Conservation (phyloP, 768 basidiomycete genomes). For the Scleroderma bovista region DNA sequence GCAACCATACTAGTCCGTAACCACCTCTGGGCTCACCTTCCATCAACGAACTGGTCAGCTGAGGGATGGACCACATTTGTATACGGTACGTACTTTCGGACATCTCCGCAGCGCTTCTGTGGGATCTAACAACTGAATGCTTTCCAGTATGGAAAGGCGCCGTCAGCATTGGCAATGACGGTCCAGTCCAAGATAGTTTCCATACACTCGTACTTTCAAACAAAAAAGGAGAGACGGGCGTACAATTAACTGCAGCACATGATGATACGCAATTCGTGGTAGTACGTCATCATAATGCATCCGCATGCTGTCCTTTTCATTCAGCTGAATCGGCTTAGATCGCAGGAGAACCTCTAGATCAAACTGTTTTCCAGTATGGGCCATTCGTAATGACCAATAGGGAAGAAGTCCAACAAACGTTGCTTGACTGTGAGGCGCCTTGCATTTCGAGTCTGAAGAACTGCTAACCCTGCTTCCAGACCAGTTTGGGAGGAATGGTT, state of each 20-base stretch:
- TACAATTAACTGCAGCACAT: slow-evolving; percentile 51
- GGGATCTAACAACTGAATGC: slow-evolving; percentile 2
- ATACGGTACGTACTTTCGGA: slow-evolving; percentile 51
- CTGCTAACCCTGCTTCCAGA: slow-evolving; percentile 36
- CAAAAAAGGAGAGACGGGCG: slow-evolving; percentile 55
- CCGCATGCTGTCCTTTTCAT: not conserved
- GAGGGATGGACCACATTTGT: slow-evolving; percentile 87
- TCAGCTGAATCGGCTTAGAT: slow-evolving; percentile 39
- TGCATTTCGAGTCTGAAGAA: not conserved
- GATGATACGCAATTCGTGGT: slow-evolving; percentile 73
- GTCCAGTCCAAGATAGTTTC: slow-evolving; percentile 47
- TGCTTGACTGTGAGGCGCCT: slow-evolving; percentile 66
- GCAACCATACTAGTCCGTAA: not conserved
- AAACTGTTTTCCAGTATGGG: slow-evolving; percentile 82
- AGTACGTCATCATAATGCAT: slow-evolving; percentile 15
- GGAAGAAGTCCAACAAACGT: slow-evolving; percentile 76
- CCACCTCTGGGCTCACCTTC: not conserved
- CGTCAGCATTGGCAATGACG: slow-evolving; percentile 52
- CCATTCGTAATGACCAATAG: slow-evolving; percentile 83
- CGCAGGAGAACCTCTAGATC: slow-evolving; percentile 85
- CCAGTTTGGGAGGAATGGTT: slow-evolving; percentile 75
- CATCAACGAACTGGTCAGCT: slow-evolving; percentile 36
- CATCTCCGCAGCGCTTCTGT: not conserved
- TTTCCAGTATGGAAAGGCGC: slow-evolving; percentile 42
- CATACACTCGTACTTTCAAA: slow-evolving; percentile 83